Evolutionary conservation across 495 filamentous ascomycete genomes (phyloP).

Genomic region (Lasiosphaeria ovina): DNA sequence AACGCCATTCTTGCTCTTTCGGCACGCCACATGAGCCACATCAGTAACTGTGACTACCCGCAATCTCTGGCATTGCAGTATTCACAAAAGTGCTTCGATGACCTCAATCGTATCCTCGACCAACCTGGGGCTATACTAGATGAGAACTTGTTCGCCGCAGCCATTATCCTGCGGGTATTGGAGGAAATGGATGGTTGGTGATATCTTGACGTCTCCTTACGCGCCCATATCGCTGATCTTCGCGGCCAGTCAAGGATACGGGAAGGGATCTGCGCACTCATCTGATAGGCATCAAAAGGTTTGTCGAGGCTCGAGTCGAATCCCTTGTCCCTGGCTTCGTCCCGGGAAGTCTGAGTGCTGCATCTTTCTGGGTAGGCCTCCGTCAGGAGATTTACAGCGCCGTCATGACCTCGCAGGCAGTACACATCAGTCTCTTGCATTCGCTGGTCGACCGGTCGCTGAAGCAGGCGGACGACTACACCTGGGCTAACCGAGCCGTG

Average conservation of each 20-base stretch:
- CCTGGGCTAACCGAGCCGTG: slow-evolving; percentile 54
- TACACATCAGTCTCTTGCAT: slow-evolving; percentile 41
- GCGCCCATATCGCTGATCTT: background rate
- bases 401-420: slow-evolving; percentile 48
- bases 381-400: slow-evolving; percentile 57
- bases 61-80: slow-evolving; percentile 46
- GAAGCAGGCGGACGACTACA: slow-evolving; percentile 42
- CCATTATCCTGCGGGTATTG: slow-evolving; percentile 58
- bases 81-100: slow-evolving; percentile 48
- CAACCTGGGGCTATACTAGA: slow-evolving; percentile 54
- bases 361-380: slow-evolving; percentile 57
- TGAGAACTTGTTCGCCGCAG: slow-evolving; percentile 59
- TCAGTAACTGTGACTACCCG: slow-evolving; percentile 35
- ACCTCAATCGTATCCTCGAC: slow-evolving; percentile 49
- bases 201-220: slow-evolving; percentile 13
- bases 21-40: slow-evolving; percentile 53
- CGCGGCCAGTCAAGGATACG: slow-evolving; percentile 32
- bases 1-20: slow-evolving; percentile 61
- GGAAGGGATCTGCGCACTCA: slow-evolving; percentile 44
- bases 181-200: slow-evolving; percentile 59
- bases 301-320: slow-evolving; percentile 33
- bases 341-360: slow-evolving; percentile 43
- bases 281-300: slow-evolving; percentile 51
- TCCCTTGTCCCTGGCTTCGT: slow-evolving; percentile 37
- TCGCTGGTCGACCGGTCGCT: slow-evolving; percentile 46